Base-by-base conservation (phyloP, 495 filamentous ascomycete species). In the Podospora pseudopauciseta region DNA sequence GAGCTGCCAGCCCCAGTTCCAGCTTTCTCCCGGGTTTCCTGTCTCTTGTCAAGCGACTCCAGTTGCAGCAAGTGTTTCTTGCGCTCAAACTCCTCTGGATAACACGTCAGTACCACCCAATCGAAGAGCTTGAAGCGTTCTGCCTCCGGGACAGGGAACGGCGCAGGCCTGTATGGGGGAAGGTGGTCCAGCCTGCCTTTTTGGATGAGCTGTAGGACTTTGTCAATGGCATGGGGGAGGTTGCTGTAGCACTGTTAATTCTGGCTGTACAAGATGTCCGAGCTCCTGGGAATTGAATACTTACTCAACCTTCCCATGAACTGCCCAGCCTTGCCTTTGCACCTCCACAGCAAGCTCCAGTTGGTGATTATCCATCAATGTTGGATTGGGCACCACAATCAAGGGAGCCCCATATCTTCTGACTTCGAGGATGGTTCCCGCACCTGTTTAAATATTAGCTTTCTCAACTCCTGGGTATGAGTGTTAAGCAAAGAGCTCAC, bases 321-420 rank as follows among this genome's bases (percentile, higher is more conserved):
- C 75, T 2, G 90, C 86, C 77, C 91, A 93, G 27, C 89, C 88
- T 68, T 91, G 85, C 5, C 78, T 73, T 57, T 89, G 86, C 63
- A 97, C 80, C 72, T 89, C 89, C 59, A 86, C 81, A 1, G 94
- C 93, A 11, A 98, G 83, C 75, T 99, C 93, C 49, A 86, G 85
- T 77, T 99, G 95, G 73, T 99, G 95, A 71, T 97, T 96, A 71
- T 93, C 92, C 73, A 97, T 87, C 4, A 99, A 85, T 2, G 82
- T 80, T 7, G 86, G 80, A 77, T 99, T 99, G 7, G 93, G 92
- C 26, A 99, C 94, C 3, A 96, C 92, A 59, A 98, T 86, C 32
- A 97, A 76, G 5, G 89, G 87, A 0, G 91, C 81, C 19, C 84
- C 82, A 61, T 80, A 67, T 34, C 92, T 85, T 32, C 96, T 82